These are phyloP conservation scores for Fraxinus floribunda DNA, from an alignment of 305 asterid genomes.

Conservation along the genomic window DNA sequence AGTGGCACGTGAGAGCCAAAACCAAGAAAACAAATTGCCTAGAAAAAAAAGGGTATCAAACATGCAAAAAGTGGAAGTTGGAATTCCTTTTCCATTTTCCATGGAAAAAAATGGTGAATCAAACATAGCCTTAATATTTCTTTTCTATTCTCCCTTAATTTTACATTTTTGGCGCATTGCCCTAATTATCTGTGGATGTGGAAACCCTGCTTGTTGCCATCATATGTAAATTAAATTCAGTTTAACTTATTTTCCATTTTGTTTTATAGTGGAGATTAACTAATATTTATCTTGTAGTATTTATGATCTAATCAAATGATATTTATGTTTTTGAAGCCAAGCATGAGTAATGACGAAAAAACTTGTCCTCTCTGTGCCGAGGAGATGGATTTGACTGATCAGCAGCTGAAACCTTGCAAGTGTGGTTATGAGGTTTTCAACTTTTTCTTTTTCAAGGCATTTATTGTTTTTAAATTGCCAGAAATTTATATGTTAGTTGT, in stretches of 20 bases:
- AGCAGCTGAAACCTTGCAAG: conserved; percentile 97
- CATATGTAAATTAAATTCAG: conserved; percentile 11
- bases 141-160: background rate
- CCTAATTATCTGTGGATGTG: conserved; percentile 17
- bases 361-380: conserved; percentile 98
- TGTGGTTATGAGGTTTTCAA: conserved; percentile 84
- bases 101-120: no score
- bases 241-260: conserved; percentile 1
- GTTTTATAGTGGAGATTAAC: background rate
- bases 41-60: no score
- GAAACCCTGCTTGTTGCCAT: background rate
- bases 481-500: background rate
- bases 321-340: conserved; percentile 39
- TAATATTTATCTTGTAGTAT: background rate
- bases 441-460: background rate
- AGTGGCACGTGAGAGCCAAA: no score
- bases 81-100: no score
- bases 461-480: conserved; percentile 7
- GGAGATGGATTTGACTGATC: conserved; percentile 99
- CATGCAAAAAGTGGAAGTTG: no score
- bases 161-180: conserved; percentile 10
- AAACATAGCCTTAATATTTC: background rate
- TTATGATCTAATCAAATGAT: background rate
- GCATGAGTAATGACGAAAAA: conserved; percentile 86
- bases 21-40: no score